phyloP scores from a whole-genome alignment of 2,329 filamentous ascomycete genomes.

The Ophiobolus disseminans region DNA sequence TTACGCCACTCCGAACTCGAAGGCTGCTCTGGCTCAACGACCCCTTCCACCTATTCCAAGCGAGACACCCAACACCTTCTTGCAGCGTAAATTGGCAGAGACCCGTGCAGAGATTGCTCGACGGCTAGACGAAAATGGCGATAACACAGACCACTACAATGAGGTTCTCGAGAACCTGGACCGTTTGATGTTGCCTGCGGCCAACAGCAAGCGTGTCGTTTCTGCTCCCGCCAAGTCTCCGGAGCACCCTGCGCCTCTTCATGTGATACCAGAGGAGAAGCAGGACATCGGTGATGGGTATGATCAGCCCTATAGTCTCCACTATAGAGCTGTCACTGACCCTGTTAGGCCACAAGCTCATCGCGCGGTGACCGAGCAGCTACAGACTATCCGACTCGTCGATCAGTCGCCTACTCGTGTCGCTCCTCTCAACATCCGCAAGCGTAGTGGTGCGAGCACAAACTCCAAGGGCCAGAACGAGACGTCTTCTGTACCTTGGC shows the following conservation, averaged over 20 bases:
- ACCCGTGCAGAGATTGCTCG: conserved; percentile 65
- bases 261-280: conserved; percentile 61
- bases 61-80: conserved; percentile 60
- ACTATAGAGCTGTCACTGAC: conserved; percentile 54
- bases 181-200: conserved; percentile 59
- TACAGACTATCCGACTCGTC: conserved; percentile 66
- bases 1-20: conserved; percentile 34
- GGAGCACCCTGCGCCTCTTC: conserved; percentile 48
- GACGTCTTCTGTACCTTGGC: conserved; percentile 20
- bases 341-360: conserved; percentile 44
- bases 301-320: conserved; percentile 29
- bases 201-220: conserved; percentile 50
- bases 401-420: conserved; percentile 59
- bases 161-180: conserved; percentile 68
- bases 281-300: conserved; percentile 44
- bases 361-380: conserved; percentile 34
- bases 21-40: conserved; percentile 46
- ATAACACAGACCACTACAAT: conserved; percentile 60
- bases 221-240: conserved; percentile 54
- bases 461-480: conserved; percentile 29
- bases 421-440: conserved; percentile 64
- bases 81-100: conserved; percentile 63
- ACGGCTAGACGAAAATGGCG: conserved; percentile 55
- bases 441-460: conserved; percentile 50
- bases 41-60: conserved; percentile 55